These are phyloP conservation scores for Botrytis fabae DNA, from an alignment of 2,329 filamentous ascomycete genomes.

Conservation along the genomic window DNA sequence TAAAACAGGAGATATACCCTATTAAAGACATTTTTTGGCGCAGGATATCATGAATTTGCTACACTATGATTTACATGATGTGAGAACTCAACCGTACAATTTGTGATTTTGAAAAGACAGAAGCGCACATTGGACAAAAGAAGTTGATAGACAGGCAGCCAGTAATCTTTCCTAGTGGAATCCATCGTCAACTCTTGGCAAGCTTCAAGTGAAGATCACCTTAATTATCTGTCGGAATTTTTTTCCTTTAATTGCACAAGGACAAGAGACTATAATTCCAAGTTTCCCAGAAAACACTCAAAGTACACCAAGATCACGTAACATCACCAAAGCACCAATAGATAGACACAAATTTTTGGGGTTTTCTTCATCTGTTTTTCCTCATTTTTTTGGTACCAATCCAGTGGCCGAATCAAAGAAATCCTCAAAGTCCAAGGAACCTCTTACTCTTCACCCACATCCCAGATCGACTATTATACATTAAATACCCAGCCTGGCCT, in stretches of 20 bases:
- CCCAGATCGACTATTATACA: not conserved
- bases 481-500: not conserved
- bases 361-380: not conserved
- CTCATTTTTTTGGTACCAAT: not conserved
- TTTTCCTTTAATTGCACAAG: not conserved
- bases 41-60: not conserved
- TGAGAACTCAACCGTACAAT: not conserved
- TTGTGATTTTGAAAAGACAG: not conserved
- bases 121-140: not conserved
- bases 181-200: not conserved
- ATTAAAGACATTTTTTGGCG: slow-evolving; percentile 10
- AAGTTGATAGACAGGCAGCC: not conserved
- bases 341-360: not conserved
- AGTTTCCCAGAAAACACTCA: not conserved
- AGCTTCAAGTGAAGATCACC: not conserved
- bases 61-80: not conserved
- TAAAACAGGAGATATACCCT: slow-evolving; percentile 17
- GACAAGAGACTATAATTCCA: not conserved
- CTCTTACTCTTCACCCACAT: not conserved
- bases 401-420: not conserved
- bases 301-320: not conserved
- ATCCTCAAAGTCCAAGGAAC: not conserved
- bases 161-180: not conserved
- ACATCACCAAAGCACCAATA: not conserved
- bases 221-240: not conserved